Evolutionary conservation across 75 land plant species (phyloP), one percentile per base, ranked within the genome.

Genomic region (Cupressus sempervirens): DNA sequence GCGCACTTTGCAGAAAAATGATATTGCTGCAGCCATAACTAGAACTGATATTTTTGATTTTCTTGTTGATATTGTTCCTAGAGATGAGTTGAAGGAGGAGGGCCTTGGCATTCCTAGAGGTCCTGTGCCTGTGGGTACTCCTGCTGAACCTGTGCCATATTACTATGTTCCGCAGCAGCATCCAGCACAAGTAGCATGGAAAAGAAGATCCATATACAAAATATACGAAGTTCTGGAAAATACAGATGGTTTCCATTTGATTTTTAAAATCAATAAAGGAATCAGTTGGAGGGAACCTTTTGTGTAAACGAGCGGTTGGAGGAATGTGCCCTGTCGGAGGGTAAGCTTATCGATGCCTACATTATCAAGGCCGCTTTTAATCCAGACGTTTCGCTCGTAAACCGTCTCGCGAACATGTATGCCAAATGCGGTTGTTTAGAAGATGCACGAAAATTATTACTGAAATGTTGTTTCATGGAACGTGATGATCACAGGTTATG

Each of bases 1-100:
- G 89, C 86, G 96, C 43, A 94, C 96, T 12, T 86, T 95, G 15
- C 96, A 95, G 90, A 95, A 94, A 86, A 94, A 94, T 85, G 96
- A 94, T 83, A 94, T 94, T 74, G 96, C 96, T 41, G 96, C 95
- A 58, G 96, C 96, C 46, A 94, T 94, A 62, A 92, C 93, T 23
- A 86, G 95, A 87, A 94, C 95, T 36, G 96, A 93, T 74, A 93
- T 94, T 12, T 94, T 93, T 90, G 95, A 93, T 65, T 92, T 92
- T 68, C 75, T 93, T 83, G 92, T 93, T 18, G 94, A 93, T 52
- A 91, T 93, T 58, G 92, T 93, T 13, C 94, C 94, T 0, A 88
- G 94, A 35, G 95, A 92, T 84, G 95, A 93, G 86, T 75, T 92
- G 83, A 92, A 93, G 85, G 94, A 93, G 72, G 92, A 92, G 84